Percentiles rank a stretch among this genome's conserved stretches.
Evolutionary conservation across 2,329 filamentous ascomycete genomes (phyloP).

Genomic region (Fusarium lateritium): DNA sequence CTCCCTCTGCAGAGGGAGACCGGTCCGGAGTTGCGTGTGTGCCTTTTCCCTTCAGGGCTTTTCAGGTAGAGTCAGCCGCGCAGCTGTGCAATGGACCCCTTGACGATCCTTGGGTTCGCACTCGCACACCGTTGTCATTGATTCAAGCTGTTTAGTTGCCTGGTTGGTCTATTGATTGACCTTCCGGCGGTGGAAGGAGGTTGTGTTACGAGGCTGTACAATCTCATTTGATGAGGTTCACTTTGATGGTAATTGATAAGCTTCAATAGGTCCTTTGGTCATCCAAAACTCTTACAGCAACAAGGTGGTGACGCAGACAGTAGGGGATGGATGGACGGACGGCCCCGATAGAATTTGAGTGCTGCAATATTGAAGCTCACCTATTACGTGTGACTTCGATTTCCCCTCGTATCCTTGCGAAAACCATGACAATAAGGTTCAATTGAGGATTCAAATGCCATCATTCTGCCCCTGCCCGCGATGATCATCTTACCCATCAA

Average conservation of each 20-base stretch:
- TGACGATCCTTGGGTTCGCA: constrained; percentile 28
- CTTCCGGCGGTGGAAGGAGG: constrained; percentile 23
- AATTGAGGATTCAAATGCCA: constrained; percentile 14
- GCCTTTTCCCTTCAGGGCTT: not conserved
- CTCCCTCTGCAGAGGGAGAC: constrained; percentile 24
- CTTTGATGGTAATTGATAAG: not conserved
- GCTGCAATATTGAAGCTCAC: not conserved
- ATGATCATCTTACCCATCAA: constrained; percentile 9
- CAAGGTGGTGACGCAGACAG: constrained; percentile 4
- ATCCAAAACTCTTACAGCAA: constrained; percentile 1
- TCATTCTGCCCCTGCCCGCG: constrained; percentile 19
- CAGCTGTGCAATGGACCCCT: constrained; percentile 31
- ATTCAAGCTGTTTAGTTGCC: constrained; percentile 1
- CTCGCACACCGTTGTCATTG: constrained; percentile 16
- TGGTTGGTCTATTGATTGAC: constrained; percentile 8
- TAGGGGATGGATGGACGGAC: not conserved
- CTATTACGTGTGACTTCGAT: not conserved
- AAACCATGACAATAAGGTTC: constrained; percentile 13
- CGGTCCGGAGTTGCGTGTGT: constrained; percentile 22
- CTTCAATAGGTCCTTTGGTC: not conserved
- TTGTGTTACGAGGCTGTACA: not conserved
- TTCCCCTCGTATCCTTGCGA: not conserved
- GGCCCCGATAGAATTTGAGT: not conserved
- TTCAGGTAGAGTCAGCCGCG: constrained; percentile 10
- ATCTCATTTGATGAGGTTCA: not conserved